A percentile compares a stretch with the other conserved stretches of the same genome.
These are phyloP conservation scores for Madurella mycetomatis DNA, from an alignment of 2,329 filamentous ascomycete genomes.

Conservation along the genomic window DNA sequence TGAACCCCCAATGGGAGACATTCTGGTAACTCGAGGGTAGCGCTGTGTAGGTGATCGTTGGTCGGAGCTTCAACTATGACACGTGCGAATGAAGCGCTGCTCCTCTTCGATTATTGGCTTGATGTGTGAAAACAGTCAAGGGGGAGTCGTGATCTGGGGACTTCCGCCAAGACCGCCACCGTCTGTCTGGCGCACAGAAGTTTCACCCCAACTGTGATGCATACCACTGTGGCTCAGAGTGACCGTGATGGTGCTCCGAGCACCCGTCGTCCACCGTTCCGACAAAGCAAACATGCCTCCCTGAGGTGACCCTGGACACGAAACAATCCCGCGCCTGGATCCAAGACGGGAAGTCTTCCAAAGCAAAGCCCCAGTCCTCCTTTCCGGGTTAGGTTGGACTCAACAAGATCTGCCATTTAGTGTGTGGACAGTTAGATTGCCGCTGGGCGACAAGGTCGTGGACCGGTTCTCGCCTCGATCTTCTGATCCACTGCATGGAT, in stretches of 20 bases:
- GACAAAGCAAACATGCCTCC: too few species aligned
- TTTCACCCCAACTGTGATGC: conserved; percentile 5
- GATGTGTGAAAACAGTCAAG: not conserved
- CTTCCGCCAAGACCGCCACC: not conserved
- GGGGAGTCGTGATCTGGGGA: not conserved
- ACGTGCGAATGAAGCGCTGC: not conserved
- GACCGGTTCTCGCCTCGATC: too few species aligned
- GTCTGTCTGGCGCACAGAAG: not conserved
- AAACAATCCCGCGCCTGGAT: not conserved
- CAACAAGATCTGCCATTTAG: too few species aligned
- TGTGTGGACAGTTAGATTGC: too few species aligned
- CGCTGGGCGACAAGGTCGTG: too few species aligned
- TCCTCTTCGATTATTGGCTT: not conserved
- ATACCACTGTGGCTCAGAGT: not conserved
- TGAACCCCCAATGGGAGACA: not conserved
- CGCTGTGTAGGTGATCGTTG: not conserved
- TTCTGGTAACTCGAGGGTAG: not conserved
- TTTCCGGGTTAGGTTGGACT: too few species aligned
- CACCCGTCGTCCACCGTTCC: too few species aligned
- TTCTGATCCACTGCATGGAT: too few species aligned
- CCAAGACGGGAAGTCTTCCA: too few species aligned
- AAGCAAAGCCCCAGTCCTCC: too few species aligned
- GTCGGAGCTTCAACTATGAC: not conserved
- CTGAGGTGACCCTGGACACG: not conserved
- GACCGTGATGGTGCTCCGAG: not conserved